Evolutionary conservation across 257 asterid genomes (phyloP), one percentile per base, ranked within the genome.

Genomic region (Solanum clarkiae): DNA sequence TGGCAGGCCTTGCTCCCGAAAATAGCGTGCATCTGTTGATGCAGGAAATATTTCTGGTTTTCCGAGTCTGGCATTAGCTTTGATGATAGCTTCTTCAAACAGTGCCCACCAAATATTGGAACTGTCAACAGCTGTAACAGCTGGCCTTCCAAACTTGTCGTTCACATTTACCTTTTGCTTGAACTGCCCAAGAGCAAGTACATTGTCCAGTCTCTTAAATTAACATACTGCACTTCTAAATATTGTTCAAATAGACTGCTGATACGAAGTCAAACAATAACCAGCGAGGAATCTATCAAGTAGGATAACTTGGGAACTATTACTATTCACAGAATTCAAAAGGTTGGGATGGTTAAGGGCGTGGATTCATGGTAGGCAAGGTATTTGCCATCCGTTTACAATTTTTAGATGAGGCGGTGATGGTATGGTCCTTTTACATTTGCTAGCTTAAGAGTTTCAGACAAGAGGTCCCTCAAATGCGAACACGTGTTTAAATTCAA

Each of bases 41-140:
- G 98, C 98, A 82, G 98, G 98, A 87, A 96, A 95, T 72, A 95
- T 96, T 89, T 96, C 98, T 8, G 97, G 98, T 83, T 92, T 92
- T 80, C 86, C 95, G 36, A 94, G 91, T 86, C 89, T 92, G 44
- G 97, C 99, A 45, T 90, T 89, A 47, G 94, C 98, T 17, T 84
- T 88, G 88, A 83, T 86, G 83, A 96, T 57, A 36, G 98, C 97
- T 40, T 91, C 91, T 85, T 95, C 94, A 69, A 97, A 68, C 44
- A 97, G 91, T 40, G 84, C 86, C 98, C 98, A 95, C 98, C 99
- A 95, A 80, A 98, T 96, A 89, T 95, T 97, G 44, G 99, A 94
- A 88, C 89, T 80, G 87, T 92, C 98, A 51, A 84, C 13, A 68
- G 94, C 92, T 24, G 98, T 94, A 84, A 95, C 69, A n/a, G 87